These are phyloP conservation scores for Russula earlei DNA, from an alignment of 768 basidiomycete genomes.

Conservation along the genomic window DNA sequence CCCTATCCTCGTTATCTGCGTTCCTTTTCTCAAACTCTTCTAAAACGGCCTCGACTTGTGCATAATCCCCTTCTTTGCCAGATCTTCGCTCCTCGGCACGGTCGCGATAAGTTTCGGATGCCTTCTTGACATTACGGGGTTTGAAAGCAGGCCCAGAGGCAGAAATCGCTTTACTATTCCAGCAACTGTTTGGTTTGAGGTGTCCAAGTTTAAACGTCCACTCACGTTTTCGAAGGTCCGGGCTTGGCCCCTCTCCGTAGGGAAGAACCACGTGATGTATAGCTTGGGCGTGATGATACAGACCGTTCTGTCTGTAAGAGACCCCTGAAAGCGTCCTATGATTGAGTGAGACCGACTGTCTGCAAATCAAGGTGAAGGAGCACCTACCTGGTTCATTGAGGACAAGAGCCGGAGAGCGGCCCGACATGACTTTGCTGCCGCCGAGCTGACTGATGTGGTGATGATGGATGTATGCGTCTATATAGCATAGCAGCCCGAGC, in stretches of 20 bases:
- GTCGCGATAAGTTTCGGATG: conserved; percentile 54
- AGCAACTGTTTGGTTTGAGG: background rate
- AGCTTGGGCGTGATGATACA: conserved; percentile 19
- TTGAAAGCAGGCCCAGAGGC: conserved; percentile 62
- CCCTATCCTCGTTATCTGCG: conserved; percentile 48
- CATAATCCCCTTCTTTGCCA: conserved; percentile 64
- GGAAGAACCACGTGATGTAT: conserved; percentile 28
- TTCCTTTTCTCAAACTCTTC: conserved; percentile 71
- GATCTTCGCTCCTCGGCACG: conserved; percentile 63
- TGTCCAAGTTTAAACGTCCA: background rate
- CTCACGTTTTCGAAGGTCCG: conserved; percentile 17
- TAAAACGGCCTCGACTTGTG: conserved; percentile 67
- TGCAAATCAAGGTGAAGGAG: background rate
- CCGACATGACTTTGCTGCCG: background rate
- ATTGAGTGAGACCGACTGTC: background rate
- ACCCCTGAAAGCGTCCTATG: conserved; percentile 51
- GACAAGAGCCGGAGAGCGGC: background rate
- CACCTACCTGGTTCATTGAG: conserved; percentile 18
- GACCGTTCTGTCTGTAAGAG: conserved; percentile 34
- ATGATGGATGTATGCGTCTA: background rate
- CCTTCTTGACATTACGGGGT: conserved; percentile 62
- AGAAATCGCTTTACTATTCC: conserved; percentile 36
- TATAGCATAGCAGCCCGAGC: background rate
- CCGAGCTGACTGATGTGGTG: too few relatives aligned
- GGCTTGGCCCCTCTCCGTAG: conserved; percentile 21